Conservation (phyloP, 2,329 filamentous ascomycete genomes). For the Exserohilum turcica region DNA sequence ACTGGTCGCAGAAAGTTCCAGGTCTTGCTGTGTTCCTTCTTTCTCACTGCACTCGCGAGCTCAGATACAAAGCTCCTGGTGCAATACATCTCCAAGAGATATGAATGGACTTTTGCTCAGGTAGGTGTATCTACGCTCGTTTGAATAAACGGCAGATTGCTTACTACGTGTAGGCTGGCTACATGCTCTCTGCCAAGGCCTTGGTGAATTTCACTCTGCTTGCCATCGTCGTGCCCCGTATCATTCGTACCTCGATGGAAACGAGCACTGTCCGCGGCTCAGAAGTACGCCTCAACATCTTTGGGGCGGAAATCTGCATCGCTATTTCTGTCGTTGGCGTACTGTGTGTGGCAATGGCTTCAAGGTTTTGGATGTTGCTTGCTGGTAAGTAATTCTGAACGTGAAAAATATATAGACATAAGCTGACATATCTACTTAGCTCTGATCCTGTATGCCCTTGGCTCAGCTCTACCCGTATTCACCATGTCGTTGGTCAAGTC, state of each 20-base stretch:
- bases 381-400: constrained; percentile 21
- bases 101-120: constrained; percentile 46
- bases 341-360: constrained; percentile 39
- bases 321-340: constrained; percentile 43
- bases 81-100: constrained; percentile 48
- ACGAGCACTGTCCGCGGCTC: constrained; percentile 29
- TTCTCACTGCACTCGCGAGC: constrained; percentile 46
- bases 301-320: constrained; percentile 41
- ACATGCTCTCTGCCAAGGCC: constrained; percentile 47
- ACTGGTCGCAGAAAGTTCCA: constrained; percentile 42
- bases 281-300: constrained; percentile 38
- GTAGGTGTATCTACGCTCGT: constrained; percentile 11
- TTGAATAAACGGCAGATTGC: background rate
- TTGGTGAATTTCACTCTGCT: constrained; percentile 45
- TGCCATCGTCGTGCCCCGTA: constrained; percentile 38
- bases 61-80: constrained; percentile 47
- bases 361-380: constrained; percentile 41
- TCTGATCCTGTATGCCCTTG: constrained; percentile 46
- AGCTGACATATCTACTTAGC: constrained; percentile 27
- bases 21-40: constrained; percentile 40
- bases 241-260: constrained; percentile 39
- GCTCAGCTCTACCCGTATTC: constrained; percentile 48
- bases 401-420: too few relatives aligned
- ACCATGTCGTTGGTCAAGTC: constrained; percentile 47
- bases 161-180: constrained; percentile 33